Evolutionary conservation across 2,329 filamentous ascomycete species (phyloP).

Genomic region (Penicillium brasilianum): DNA sequence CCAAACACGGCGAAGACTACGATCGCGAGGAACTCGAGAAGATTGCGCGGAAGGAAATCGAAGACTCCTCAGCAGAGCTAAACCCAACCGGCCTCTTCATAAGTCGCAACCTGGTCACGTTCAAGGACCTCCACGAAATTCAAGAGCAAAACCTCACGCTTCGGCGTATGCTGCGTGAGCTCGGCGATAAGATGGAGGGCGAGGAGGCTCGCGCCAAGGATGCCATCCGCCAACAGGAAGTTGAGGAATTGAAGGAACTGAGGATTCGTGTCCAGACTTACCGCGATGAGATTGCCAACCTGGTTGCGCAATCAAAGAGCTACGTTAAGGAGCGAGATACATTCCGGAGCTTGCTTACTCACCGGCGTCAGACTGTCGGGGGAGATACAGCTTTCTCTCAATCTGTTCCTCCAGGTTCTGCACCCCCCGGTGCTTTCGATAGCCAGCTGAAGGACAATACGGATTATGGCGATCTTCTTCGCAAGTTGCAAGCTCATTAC

Average conservation of each 20-base stretch:
- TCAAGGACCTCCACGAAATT: slow-evolving; percentile 81
- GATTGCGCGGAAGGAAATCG: slow-evolving; percentile 76
- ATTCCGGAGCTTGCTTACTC: slow-evolving; percentile 92
- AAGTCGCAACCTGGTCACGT: slow-evolving; percentile 84
- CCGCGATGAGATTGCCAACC: slow-evolving; percentile 82
- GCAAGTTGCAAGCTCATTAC: slow-evolving; percentile 87
- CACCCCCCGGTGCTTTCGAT: slow-evolving; percentile 53
- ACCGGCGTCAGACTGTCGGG: slow-evolving; percentile 66
- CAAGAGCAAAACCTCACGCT: slow-evolving; percentile 88
- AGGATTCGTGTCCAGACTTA: slow-evolving; percentile 76
- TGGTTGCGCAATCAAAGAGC: slow-evolving; percentile 83
- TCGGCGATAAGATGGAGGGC: slow-evolving; percentile 89
- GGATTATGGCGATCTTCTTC: slow-evolving; percentile 76
- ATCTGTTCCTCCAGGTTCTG: slow-evolving; percentile 64
- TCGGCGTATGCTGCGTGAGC: slow-evolving; percentile 77
- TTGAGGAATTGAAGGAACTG: slow-evolving; percentile 74
- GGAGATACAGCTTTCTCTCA: slow-evolving; percentile 71
- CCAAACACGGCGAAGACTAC: slow-evolving; percentile 76
- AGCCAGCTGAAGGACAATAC: slow-evolving; percentile 60
- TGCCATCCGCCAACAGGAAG: slow-evolving; percentile 59
- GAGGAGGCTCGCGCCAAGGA: slow-evolving; percentile 75
- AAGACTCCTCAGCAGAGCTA: slow-evolving; percentile 72
- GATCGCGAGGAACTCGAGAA: slow-evolving; percentile 78
- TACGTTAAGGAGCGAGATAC: slow-evolving; percentile 96
- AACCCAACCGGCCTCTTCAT: slow-evolving; percentile 89